Evolutionary conservation across 2,329 filamentous ascomycete species (phyloP).

Genomic region (Rhexocercosporidium sp.): DNA sequence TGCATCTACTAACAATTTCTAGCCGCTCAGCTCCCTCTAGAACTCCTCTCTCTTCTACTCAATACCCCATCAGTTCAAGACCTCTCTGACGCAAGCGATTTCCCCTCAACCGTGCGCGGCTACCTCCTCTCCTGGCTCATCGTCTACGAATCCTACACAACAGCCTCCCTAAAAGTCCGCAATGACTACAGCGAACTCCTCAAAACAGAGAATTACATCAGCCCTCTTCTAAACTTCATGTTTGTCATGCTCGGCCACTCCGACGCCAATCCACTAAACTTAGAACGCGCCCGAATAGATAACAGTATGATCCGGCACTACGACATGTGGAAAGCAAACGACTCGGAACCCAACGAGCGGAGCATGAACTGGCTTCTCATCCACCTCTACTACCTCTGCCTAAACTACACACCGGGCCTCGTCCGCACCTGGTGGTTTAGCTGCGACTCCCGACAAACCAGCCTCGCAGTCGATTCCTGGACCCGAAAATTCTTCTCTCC

Average conservation of each 20-base stretch:
- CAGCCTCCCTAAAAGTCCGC: slow-evolving; percentile 81
- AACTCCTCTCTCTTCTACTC: slow-evolving; percentile 82
- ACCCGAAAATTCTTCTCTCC: slow-evolving; percentile 83
- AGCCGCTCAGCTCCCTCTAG: slow-evolving; percentile 77
- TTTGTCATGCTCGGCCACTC: slow-evolving; percentile 87
- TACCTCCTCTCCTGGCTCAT: slow-evolving; percentile 92
- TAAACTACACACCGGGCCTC: slow-evolving; percentile 78
- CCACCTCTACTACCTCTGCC: slow-evolving; percentile 82
- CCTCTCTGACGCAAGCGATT: slow-evolving; percentile 67
- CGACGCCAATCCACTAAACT: slow-evolving; percentile 72
- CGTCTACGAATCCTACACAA: slow-evolving; percentile 83
- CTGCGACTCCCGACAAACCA: slow-evolving; percentile 80
- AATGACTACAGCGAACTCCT: slow-evolving; percentile 80
- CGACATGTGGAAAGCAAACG: slow-evolving; percentile 56
- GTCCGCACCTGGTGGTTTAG: slow-evolving; percentile 87
- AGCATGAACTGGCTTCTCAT: slow-evolving; percentile 84
- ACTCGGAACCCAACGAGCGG: slow-evolving; percentile 67
- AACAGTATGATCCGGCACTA: slow-evolving; percentile 60
- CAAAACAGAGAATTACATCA: slow-evolving; percentile 73
- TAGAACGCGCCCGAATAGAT: slow-evolving; percentile 70
- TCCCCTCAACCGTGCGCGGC: slow-evolving; percentile 72
- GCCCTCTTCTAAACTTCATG: slow-evolving; percentile 74
- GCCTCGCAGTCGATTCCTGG: slow-evolving; percentile 80
- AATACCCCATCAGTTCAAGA: slow-evolving; percentile 75
- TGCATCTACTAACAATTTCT: slow-evolving; percentile 21